These are phyloP conservation scores for Monosporascus sp. DNA, from an alignment of 2,329 filamentous ascomycete genomes.

Conservation along the genomic window DNA sequence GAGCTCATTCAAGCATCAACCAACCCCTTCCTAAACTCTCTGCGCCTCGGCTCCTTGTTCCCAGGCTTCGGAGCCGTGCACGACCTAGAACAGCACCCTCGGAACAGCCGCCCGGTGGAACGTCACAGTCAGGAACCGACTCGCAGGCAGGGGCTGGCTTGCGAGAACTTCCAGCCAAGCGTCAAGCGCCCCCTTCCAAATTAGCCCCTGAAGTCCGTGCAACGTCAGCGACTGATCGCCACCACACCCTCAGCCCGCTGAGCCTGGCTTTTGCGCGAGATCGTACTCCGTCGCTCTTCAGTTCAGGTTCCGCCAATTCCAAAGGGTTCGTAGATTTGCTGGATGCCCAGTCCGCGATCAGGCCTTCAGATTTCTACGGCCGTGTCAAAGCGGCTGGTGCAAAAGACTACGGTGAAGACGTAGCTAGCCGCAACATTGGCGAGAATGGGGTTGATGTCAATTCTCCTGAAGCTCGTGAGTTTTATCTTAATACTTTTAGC, in stretches of 20 bases:
- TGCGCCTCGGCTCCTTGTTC: slow-evolving; percentile 24
- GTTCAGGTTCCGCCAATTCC: slow-evolving; percentile 17
- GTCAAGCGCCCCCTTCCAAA: slow-evolving; percentile 18
- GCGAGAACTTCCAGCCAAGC: slow-evolving; percentile 15
- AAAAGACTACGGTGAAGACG: slow-evolving; percentile 57
- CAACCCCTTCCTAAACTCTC: slow-evolving; percentile 19
- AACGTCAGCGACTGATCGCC: slow-evolving; percentile 6
- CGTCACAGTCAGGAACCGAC: slow-evolving; percentile 9
- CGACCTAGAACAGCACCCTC: slow-evolving; percentile 33
- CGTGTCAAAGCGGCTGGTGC: slow-evolving; percentile 45
- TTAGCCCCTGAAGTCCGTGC: slow-evolving; percentile 16
- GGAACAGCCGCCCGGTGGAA: slow-evolving; percentile 4
- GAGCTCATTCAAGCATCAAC: slow-evolving; percentile 24
- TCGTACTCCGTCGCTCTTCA: slow-evolving; percentile 28
- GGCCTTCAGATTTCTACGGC: slow-evolving; percentile 40
- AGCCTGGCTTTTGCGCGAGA: slow-evolving; percentile 18
- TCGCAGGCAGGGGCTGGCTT: slow-evolving; percentile 4
- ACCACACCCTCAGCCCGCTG: slow-evolving; percentile 13
- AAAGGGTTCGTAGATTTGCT: slow-evolving; percentile 46
- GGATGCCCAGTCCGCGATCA: slow-evolving; percentile 51
- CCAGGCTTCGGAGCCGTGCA: slow-evolving; percentile 22
- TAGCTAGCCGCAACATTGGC: slow-evolving; percentile 54
- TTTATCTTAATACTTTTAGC: slow-evolving; percentile 23
- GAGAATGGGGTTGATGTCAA: slow-evolving; percentile 29
- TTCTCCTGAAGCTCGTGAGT: slow-evolving; percentile 29